Conservation (phyloP, 2,329 filamentous ascomycete species). For the Cercospora zeina region DNA sequence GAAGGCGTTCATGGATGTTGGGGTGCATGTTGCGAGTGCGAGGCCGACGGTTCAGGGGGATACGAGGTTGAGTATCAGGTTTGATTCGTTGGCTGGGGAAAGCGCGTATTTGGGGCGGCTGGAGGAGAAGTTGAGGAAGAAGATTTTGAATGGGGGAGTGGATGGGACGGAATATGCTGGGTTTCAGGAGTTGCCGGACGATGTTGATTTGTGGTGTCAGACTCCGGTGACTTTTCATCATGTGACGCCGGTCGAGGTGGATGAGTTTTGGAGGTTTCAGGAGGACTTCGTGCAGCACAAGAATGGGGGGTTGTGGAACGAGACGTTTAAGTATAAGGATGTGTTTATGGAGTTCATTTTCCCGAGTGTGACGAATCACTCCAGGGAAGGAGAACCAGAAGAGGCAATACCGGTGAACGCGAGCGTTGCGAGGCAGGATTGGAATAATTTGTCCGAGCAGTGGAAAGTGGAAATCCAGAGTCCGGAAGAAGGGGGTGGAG, state of each 20-base stretch:
- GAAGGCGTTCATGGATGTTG: conserved; percentile 32
- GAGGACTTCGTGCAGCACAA: conserved; percentile 11
- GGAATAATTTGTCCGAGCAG: conserved; percentile 26
- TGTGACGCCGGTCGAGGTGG: conserved; percentile 24
- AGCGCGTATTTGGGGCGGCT: background rate
- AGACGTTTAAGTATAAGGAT: conserved; percentile 23
- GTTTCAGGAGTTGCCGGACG: conserved; percentile 18
- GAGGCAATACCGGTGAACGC: background rate
- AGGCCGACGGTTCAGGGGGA: conserved; percentile 32
- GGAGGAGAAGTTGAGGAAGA: background rate
- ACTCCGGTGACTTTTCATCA: conserved; percentile 34
- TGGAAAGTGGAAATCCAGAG: conserved; percentile 13
- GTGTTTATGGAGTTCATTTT: conserved; percentile 17
- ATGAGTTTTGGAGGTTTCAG: conserved; percentile 29
- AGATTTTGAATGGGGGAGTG: background rate
- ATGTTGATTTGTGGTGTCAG: conserved; percentile 31
- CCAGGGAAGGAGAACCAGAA: background rate
- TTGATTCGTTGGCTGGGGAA: background rate
- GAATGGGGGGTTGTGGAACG: background rate
- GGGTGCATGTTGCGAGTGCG: conserved; percentile 27
- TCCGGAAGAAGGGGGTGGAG: background rate
- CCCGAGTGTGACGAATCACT: conserved; percentile 5
- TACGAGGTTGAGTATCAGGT: conserved; percentile 21
- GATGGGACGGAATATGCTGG: background rate
- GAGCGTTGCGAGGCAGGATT: conserved; percentile 7